These are phyloP conservation scores for Backusella tarrabulga DNA, from an alignment of 192 early-diverging fungal genomes.

Conservation along the genomic window DNA sequence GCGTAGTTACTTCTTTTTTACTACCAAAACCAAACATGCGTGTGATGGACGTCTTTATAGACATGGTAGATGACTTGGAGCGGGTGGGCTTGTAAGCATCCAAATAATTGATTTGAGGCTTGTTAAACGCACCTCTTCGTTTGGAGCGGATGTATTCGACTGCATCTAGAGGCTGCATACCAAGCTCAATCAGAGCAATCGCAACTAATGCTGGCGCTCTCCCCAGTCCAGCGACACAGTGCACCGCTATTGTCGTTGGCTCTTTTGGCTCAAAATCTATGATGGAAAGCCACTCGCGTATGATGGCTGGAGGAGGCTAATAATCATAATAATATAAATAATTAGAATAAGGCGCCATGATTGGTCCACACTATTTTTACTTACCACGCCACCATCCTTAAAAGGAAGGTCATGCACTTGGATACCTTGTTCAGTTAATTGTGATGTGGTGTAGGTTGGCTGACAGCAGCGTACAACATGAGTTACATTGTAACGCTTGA, in stretches of 20 bases:
- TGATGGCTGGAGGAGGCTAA: constrained; percentile 44
- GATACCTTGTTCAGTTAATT: constrained; percentile 61
- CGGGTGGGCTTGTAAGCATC: constrained; percentile 38
- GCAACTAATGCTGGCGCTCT: constrained; percentile 92
- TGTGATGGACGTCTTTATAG: constrained; percentile 33
- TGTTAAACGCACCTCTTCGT: constrained; percentile 80
- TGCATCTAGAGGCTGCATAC: constrained; percentile 74
- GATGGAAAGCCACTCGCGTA: constrained; percentile 64
- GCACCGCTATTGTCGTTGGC: constrained; percentile 75
- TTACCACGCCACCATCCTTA: constrained; percentile 82
- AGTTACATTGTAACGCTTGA: constrained; percentile 71
- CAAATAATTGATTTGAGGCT: constrained; percentile 67
- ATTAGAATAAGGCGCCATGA: background rate
- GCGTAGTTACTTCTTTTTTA: constrained; percentile 20
- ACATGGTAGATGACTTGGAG: constrained; percentile 16
- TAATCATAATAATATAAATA: background rate
- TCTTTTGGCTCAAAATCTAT: constrained; percentile 49
- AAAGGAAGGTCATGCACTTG: constrained; percentile 88
- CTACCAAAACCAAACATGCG: constrained; percentile 40
- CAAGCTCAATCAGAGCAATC: constrained; percentile 74
- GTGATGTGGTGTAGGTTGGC: constrained; percentile 72
- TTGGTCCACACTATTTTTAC: background rate
- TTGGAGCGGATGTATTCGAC: constrained; percentile 71
- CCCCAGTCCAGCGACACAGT: constrained; percentile 95
- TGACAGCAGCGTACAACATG: constrained; percentile 92